These are phyloP conservation scores for Phaseolus coccineus DNA, from an alignment of 331 rosid species.

Conservation along the genomic window DNA sequence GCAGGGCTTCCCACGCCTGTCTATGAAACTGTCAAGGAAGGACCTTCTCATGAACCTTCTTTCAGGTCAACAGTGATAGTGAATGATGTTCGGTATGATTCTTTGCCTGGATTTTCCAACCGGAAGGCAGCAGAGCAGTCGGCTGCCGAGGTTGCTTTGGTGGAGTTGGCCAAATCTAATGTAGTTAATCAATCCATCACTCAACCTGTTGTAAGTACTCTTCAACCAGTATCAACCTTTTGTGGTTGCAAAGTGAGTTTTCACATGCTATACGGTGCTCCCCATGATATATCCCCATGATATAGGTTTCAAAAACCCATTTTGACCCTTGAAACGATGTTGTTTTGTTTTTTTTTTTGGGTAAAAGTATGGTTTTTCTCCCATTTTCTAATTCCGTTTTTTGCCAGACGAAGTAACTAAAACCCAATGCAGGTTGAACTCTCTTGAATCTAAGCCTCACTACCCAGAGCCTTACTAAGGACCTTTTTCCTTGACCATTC, in stretches of 20 bases:
- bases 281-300: too few species aligned
- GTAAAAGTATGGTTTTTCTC: background rate
- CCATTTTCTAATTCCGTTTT: background rate
- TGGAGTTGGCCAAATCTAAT: slow-evolving; percentile 71
- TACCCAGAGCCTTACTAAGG: too few species aligned
- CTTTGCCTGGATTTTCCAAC: slow-evolving; percentile 81
- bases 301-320: background rate
- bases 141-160: slow-evolving; percentile 93
- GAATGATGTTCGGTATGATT: slow-evolving; percentile 67
- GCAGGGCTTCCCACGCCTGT: slow-evolving; percentile 76
- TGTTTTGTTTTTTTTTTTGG: background rate
- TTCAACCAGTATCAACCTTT: slow-evolving; percentile 28
- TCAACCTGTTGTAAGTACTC: slow-evolving; percentile 84
- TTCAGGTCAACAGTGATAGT: slow-evolving; percentile 82
- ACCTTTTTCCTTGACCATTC: background rate
- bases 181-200: slow-evolving; percentile 62
- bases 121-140: slow-evolving; percentile 96
- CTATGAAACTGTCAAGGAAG: slow-evolving; percentile 90
- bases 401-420: too few species aligned
- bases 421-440: too few species aligned
- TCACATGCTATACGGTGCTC: background rate
- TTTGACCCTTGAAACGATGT: background rate
- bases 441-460: too few species aligned
- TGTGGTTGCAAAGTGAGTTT: background rate
- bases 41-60: slow-evolving; percentile 90